phyloP scores from a whole-genome alignment of 768 basidiomycete species.

The Auricularia sp. region DNA sequence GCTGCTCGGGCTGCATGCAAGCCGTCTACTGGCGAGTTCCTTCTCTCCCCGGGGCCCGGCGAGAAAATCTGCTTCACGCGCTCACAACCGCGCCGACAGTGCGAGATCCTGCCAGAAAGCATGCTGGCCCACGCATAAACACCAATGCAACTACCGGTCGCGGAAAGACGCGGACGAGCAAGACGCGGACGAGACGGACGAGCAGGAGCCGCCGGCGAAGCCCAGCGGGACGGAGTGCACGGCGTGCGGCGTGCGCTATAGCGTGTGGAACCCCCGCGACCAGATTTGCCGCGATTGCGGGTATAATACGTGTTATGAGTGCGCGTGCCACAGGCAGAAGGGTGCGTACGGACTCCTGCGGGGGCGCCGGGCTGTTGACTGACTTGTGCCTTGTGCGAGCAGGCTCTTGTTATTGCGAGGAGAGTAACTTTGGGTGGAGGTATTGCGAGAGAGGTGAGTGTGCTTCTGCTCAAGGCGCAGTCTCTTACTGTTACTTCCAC shows the following conservation, averaged over 20 bases:
- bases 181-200: constrained; percentile 7
- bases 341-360: constrained; percentile 12
- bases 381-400: not conserved
- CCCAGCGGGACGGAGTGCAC: constrained; percentile 18
- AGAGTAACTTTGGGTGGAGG: constrained; percentile 24
- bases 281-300: constrained; percentile 26
- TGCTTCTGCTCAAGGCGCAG: too few relatives aligned
- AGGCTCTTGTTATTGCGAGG: constrained; percentile 29
- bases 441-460: constrained; percentile 18
- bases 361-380: not conserved
- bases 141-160: constrained; percentile 21
- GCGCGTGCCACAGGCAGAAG: constrained; percentile 19
- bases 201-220: constrained; percentile 11
- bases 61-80: not conserved
- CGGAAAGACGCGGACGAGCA: constrained; percentile 19
- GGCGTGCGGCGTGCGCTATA: constrained; percentile 22
- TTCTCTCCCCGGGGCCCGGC: not conserved
- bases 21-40: not conserved
- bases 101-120: constrained; percentile 20
- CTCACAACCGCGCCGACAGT: not conserved
- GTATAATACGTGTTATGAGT: constrained; percentile 26
- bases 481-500: not conserved
- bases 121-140: constrained; percentile 25
- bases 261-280: constrained; percentile 15
- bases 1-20: not conserved